Percentiles rank a stretch among this genome's conserved stretches.
These are phyloP conservation scores for Viola odorata DNA, from an alignment of 345 rosid genomes.

Conservation along the genomic window DNA sequence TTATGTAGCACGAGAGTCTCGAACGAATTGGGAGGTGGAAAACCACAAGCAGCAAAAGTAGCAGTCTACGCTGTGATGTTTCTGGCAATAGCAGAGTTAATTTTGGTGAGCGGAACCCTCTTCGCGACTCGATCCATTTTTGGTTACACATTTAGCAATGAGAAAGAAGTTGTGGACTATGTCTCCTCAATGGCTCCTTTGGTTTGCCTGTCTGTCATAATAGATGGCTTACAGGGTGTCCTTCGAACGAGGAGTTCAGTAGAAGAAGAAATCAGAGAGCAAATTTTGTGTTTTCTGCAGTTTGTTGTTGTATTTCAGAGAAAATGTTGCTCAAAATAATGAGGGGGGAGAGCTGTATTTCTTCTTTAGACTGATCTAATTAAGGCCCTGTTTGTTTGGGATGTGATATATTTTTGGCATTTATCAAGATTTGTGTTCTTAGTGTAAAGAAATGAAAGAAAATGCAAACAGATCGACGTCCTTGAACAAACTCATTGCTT, in stretches of 20 bases:
- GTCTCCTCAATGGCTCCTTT: conserved; percentile 69
- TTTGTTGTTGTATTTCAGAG: too few relatives aligned
- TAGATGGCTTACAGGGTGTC: conserved; percentile 58
- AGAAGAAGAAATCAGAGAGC: too few relatives aligned
- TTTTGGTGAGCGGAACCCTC: conserved; percentile 34
- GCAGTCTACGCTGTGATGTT: conserved; percentile 39
- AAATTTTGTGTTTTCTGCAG: neutral
- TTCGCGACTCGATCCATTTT: conserved; percentile 41
- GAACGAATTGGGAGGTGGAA: conserved; percentile 79
- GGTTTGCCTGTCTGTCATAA: conserved; percentile 46
- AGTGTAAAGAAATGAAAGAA: too few relatives aligned
- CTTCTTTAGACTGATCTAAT: too few relatives aligned
- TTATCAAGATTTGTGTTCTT: too few relatives aligned
- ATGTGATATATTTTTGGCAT: too few relatives aligned
- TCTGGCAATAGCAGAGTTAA: conserved; percentile 33
- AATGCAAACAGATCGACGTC: too few relatives aligned
- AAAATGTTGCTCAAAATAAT: too few relatives aligned
- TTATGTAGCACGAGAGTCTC: conserved; percentile 66
- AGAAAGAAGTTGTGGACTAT: conserved; percentile 56
- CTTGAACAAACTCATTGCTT: too few relatives aligned
- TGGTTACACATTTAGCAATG: conserved; percentile 65
- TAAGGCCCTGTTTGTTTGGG: too few relatives aligned
- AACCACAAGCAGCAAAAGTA: conserved; percentile 39
- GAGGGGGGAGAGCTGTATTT: too few relatives aligned
- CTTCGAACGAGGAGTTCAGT: conserved; percentile 13